Base-by-base conservation (phyloP, 2,329 filamentous ascomycete species). In the Apiospora hydei region DNA sequence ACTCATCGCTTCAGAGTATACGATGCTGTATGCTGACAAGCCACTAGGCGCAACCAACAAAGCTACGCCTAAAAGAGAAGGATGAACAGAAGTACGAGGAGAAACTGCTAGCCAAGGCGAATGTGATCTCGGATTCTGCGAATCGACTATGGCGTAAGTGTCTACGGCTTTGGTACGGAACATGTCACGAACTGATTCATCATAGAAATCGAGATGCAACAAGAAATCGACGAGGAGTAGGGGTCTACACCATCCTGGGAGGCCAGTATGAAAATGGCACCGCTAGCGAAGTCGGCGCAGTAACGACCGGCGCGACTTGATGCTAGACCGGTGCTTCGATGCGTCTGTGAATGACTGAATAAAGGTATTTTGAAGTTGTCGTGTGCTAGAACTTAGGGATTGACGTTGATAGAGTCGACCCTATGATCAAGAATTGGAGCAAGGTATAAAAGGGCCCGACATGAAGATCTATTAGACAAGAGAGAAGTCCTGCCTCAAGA, bases 81-180 rank as follows among this genome's bases (percentile, higher is more conserved):
- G 88, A 92, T 43, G 88, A 89, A 69, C 83, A 88, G 67, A 90
- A 89, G 72, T 90, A 91, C 74, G 85, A 86, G 67, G 88, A 90
- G 71, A 94, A 93, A 78, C 79, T 94, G 43, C 80, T 90, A 21
- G 83, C 84, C 24, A 94, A 93, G 79, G 92, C 92, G 1, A 88
- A 89, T 72, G 85, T 91, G 46, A 94, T 95, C 73, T 87, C 90
- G 41, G 86, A 89, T 43, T 91, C 91, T 66, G 92, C 93, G 24
- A 93, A 90, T 81, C 87, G 88, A 73, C 82, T 94, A 30, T 94
- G 92, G 91, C 90, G 88, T 90, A 83, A 80, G 88, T 84, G 64
- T n/a, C 18, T n/a, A 16, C 21, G 11, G 18, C 21, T n/a, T 41
- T 41, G 18, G 16, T 41, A 41, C 21, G n/a, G 30, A 38, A 38